These are phyloP conservation scores for Coffea eugenioides DNA, from an alignment of 257 asterid genomes.

Conservation along the genomic window DNA sequence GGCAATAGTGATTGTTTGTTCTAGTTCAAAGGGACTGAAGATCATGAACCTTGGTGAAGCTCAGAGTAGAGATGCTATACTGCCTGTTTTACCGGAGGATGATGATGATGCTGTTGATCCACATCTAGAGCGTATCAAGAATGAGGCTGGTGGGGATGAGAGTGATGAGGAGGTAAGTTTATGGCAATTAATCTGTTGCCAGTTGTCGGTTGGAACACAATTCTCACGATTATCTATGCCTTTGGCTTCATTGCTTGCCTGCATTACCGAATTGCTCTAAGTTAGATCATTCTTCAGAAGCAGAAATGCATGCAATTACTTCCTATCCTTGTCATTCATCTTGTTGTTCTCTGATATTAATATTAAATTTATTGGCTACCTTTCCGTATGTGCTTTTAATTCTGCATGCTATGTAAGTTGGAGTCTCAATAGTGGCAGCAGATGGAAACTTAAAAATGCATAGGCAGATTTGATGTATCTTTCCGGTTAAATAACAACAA, in stretches of 20 bases:
- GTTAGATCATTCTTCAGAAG: background rate
- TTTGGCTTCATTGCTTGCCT: background rate
- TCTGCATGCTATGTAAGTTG: background rate
- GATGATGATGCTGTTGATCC: slow-evolving; percentile 86
- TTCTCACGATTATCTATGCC: background rate
- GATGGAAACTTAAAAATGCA: background rate
- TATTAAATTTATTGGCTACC: background rate
- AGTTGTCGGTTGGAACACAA: background rate
- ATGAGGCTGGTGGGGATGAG: slow-evolving; percentile 68
- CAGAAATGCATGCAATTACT: background rate
- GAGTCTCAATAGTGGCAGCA: background rate
- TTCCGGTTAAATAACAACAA: background rate
- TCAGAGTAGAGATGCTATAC: slow-evolving; percentile 52
- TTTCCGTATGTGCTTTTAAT: background rate
- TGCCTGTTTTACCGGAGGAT: slow-evolving; percentile 53
- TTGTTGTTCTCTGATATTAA: background rate
- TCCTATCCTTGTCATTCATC: background rate
- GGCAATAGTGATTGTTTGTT: slow-evolving; percentile 20
- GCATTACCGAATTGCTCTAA: background rate
- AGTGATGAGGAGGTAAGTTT: slow-evolving; percentile 71
- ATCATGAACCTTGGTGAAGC: slow-evolving; percentile 61
- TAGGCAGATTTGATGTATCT: background rate
- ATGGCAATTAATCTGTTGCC: background rate
- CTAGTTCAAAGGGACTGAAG: slow-evolving; percentile 76
- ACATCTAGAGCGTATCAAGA: slow-evolving; percentile 80